These are phyloP conservation scores for Debaryomyces nepalensis DNA, from an alignment of 1,139 yeast species.

Conservation along the genomic window DNA sequence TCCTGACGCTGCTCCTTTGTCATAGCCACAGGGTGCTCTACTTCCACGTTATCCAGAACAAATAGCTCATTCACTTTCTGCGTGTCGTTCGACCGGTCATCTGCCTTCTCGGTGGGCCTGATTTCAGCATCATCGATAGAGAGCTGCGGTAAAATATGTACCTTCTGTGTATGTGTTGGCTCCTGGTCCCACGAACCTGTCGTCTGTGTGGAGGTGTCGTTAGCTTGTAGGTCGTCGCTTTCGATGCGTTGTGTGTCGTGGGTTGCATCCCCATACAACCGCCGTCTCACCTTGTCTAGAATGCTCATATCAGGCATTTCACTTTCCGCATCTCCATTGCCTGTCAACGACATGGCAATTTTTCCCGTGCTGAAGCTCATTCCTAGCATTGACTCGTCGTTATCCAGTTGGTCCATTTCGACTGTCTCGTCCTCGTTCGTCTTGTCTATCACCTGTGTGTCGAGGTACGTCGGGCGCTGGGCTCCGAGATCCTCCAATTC, in stretches of 20 bases:
- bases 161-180: neutral
- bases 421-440: slow-evolving; percentile 16
- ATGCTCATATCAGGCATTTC: slow-evolving; percentile 14
- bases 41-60: slow-evolving; percentile 16
- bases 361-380: slow-evolving; percentile 21
- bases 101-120: neutral
- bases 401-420: slow-evolving; percentile 9
- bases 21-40: slow-evolving; percentile 13
- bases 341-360: slow-evolving; percentile 17
- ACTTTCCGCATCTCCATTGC: slow-evolving; percentile 10
- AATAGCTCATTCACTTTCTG: slow-evolving; percentile 1
- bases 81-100: neutral
- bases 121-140: slow-evolving; percentile 19
- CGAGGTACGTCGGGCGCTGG: slow-evolving; percentile 10
- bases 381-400: slow-evolving; percentile 14
- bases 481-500: slow-evolving; percentile 22
- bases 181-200: neutral
- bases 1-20: slow-evolving; percentile 27
- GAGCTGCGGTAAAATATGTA: slow-evolving; percentile 18
- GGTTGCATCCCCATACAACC: slow-evolving; percentile 14
- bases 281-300: slow-evolving; percentile 16
- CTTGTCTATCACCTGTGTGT: slow-evolving; percentile 15
- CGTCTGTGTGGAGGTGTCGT: too few relatives aligned
- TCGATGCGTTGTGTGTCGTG: neutral
- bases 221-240: neutral